Percentiles rank a stretch among this genome's conserved stretches.
These are phyloP conservation scores for Xylaria sp. DNA, from an alignment of 2,329 filamentous ascomycete species.

Conservation along the genomic window DNA sequence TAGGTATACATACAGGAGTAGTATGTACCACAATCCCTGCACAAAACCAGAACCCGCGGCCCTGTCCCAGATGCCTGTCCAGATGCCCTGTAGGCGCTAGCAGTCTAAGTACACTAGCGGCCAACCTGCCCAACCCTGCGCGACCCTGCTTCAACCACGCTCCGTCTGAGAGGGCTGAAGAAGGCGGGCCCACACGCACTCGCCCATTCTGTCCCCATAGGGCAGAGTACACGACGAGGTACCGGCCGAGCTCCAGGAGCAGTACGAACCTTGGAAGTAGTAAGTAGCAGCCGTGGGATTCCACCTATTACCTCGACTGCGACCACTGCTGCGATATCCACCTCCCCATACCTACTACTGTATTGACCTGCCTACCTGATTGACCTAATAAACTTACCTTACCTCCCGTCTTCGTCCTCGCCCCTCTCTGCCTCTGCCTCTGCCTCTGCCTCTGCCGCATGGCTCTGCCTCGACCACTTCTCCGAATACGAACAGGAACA, in stretches of 20 bases:
- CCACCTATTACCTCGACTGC: neutral
- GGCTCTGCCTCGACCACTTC: conserved; percentile 1
- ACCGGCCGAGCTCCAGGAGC: too few relatives aligned
- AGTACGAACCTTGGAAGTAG: too few relatives aligned
- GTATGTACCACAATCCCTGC: conserved; percentile 28
- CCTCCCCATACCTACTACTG: neutral
- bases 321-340: neutral
- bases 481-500: neutral
- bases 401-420: conserved; percentile 9
- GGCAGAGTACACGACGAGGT: too few relatives aligned
- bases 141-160: conserved; percentile 12
- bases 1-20: too few relatives aligned
- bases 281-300: neutral
- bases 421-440: too few relatives aligned
- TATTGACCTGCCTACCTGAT: conserved; percentile 1
- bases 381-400: conserved; percentile 16
- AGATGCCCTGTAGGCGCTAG: conserved; percentile 17
- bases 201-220: conserved; percentile 24
- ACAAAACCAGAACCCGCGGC: conserved; percentile 24
- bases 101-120: conserved; percentile 2
- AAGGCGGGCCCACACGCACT: conserved; percentile 13
- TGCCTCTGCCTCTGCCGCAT: neutral
- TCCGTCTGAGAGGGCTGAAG: conserved; percentile 28
- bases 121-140: neutral
- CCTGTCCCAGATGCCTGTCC: too few relatives aligned